Evolutionary conservation across 108 stramenopile species (phyloP).

Genomic region (Fistulifera pelliculosa): DNA sequence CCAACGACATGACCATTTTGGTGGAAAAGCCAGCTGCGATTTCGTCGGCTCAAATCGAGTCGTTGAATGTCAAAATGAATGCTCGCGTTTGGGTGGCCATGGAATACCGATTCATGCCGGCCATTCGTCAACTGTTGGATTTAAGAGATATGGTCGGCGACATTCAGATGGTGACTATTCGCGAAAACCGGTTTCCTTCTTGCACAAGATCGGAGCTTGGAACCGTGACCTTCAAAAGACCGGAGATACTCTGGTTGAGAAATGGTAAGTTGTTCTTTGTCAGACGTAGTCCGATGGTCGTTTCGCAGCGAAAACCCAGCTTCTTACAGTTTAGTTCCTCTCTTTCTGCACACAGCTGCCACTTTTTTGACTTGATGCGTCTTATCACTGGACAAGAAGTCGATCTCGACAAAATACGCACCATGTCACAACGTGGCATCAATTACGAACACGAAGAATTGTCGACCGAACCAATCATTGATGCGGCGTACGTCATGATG

Average conservation of each 20-base stretch:
- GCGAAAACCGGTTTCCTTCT: slow-evolving; percentile 78
- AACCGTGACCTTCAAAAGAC: slow-evolving; percentile 67
- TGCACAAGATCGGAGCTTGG: slow-evolving; percentile 73
- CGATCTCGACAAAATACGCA: slow-evolving; percentile 19
- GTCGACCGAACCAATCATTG: slow-evolving; percentile 60
- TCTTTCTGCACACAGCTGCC: no score
- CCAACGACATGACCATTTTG: slow-evolving; percentile 48
- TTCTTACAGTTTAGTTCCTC: no score
- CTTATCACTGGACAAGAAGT: slow-evolving; percentile 70
- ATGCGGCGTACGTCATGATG: slow-evolving; percentile 72
- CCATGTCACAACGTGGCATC: slow-evolving; percentile 56
- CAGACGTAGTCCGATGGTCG: no score
- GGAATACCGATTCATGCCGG: slow-evolving; percentile 84
- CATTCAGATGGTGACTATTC: slow-evolving; percentile 72
- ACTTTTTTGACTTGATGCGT: slow-evolving; percentile 82
- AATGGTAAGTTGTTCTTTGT: slow-evolving; percentile 25
- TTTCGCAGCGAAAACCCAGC: no score
- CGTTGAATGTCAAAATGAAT: slow-evolving; percentile 28
- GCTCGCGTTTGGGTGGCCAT: slow-evolving; percentile 81
- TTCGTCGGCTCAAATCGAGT: slow-evolving; percentile 51
- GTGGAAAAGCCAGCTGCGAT: slow-evolving; percentile 76
- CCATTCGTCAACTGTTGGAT: slow-evolving; percentile 58
- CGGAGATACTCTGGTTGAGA: slow-evolving; percentile 75
- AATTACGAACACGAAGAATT: slow-evolving; percentile 49
- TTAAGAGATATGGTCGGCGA: slow-evolving; percentile 61